Evolutionary conservation across 768 basidiomycete genomes (phyloP).

Genomic region (Leccinum subtestaceum): DNA sequence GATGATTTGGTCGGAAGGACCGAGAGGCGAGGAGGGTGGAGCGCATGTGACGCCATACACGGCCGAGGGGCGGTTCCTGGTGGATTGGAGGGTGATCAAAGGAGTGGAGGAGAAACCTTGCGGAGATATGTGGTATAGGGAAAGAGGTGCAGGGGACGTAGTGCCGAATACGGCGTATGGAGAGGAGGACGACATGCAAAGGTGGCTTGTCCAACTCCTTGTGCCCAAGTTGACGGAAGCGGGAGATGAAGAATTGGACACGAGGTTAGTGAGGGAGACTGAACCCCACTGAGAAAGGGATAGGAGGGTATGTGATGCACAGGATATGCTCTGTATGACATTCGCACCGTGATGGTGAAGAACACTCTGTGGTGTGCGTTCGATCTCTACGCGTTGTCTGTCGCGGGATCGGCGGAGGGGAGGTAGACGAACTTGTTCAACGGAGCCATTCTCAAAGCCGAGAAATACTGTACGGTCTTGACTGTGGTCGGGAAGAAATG

Average conservation of each 20-base stretch:
- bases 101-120: slow-evolving; percentile 46
- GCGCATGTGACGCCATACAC: slow-evolving; percentile 70
- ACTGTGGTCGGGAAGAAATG: slow-evolving; percentile 45
- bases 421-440: slow-evolving; percentile 46
- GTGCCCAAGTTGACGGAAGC: slow-evolving; percentile 43
- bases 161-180: slow-evolving; percentile 71
- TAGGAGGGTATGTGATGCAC: slow-evolving; percentile 44
- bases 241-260: slow-evolving; percentile 16
- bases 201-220: slow-evolving; percentile 63
- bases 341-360: slow-evolving; percentile 41
- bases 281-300: slow-evolving; percentile 58
- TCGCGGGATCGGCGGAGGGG: slow-evolving; percentile 7
- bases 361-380: slow-evolving; percentile 20
- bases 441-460: slow-evolving; percentile 57
- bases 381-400: slow-evolving; percentile 18
- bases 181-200: slow-evolving; percentile 48
- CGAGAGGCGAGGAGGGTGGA: slow-evolving; percentile 64
- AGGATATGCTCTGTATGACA: slow-evolving; percentile 55
- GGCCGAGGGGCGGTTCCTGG: slow-evolving; percentile 42
- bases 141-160: slow-evolving; percentile 53
- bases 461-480: slow-evolving; percentile 47
- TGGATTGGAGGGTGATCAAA: slow-evolving; percentile 45
- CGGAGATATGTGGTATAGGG: slow-evolving; percentile 51
- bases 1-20: slow-evolving; percentile 65
- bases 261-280: slow-evolving; percentile 39